Percentiles rank a stretch among this genome's conserved stretches.
Conservation (phyloP, 441 rosid genomes). For the Adansonia madagascariensis region DNA sequence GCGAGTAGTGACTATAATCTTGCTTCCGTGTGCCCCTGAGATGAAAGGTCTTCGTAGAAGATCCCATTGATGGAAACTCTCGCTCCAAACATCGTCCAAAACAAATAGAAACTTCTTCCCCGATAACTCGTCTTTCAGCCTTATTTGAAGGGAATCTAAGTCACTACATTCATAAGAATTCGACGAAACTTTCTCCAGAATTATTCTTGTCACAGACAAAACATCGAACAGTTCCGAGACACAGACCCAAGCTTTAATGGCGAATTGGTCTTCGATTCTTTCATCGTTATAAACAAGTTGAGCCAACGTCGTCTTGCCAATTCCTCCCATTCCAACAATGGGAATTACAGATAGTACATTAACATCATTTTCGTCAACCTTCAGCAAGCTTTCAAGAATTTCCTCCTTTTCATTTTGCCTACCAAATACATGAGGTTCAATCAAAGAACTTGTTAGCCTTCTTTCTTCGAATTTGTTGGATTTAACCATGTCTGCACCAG, state of each 20-base stretch:
- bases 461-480: not conserved
- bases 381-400: not conserved
- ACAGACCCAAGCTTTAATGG: slow-evolving; percentile 16
- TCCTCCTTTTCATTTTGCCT: slow-evolving; percentile 2
- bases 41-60: not conserved
- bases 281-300: slow-evolving; percentile 14
- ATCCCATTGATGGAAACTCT: slow-evolving; percentile 15
- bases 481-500: not conserved
- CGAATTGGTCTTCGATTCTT: not conserved
- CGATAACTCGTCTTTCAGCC: not conserved
- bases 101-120: slow-evolving; percentile 5
- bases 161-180: not conserved
- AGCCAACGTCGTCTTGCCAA: slow-evolving; percentile 12
- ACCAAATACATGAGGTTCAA: not conserved
- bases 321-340: slow-evolving; percentile 21
- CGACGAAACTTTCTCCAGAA: not conserved
- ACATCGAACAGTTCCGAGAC: not conserved
- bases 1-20: slow-evolving; percentile 3
- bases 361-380: not conserved
- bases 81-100: slow-evolving; percentile 12
- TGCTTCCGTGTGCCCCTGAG: slow-evolving; percentile 8
- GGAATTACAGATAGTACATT: not conserved
- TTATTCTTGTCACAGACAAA: slow-evolving; percentile 9
- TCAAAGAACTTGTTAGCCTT: slow-evolving; percentile 8
- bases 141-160: not conserved